Evolutionary conservation across 202 grass and related monocot species (phyloP).

Genomic region (Eragrostis tef): DNA sequence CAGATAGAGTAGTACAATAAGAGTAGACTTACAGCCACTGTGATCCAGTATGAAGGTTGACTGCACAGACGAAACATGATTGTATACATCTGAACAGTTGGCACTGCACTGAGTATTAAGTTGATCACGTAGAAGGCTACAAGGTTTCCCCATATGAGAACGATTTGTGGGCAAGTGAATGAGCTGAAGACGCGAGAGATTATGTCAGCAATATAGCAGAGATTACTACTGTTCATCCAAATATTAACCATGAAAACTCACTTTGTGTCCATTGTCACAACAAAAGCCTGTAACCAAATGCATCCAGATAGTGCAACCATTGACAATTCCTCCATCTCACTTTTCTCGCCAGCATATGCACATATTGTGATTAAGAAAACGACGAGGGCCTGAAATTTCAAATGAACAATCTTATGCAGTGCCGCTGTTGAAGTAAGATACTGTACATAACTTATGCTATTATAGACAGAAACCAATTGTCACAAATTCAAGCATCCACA

Average conservation of each 20-base stretch:
- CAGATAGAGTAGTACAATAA: background rate
- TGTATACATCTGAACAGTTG: conserved; percentile 69
- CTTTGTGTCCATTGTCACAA: conserved; percentile 84
- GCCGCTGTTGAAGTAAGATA: background rate
- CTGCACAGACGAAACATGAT: conserved; percentile 76
- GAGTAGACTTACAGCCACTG: conserved; percentile 76
- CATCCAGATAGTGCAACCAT: conserved; percentile 91
- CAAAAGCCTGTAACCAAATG: conserved; percentile 94
- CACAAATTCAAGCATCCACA: background rate
- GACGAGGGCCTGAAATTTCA: conserved; percentile 64
- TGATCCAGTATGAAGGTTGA: conserved; percentile 84
- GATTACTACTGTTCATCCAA: background rate
- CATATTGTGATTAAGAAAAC: conserved; percentile 67
- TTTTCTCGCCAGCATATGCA: conserved; percentile 74
- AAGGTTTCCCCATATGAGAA: conserved; percentile 90
- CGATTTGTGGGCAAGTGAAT: conserved; percentile 68
- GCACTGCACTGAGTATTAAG: conserved; percentile 61
- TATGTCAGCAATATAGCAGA: conserved; percentile 10
- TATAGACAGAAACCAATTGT: background rate
- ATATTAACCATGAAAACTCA: conserved; percentile 46
- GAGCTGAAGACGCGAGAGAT: conserved; percentile 58
- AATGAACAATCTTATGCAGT: background rate
- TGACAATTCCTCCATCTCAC: conserved; percentile 81
- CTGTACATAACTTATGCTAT: background rate
- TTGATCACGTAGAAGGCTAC: conserved; percentile 85